These are phyloP conservation scores for Multifurca ochricompacta DNA, from an alignment of 768 basidiomycete species.

Conservation along the genomic window DNA sequence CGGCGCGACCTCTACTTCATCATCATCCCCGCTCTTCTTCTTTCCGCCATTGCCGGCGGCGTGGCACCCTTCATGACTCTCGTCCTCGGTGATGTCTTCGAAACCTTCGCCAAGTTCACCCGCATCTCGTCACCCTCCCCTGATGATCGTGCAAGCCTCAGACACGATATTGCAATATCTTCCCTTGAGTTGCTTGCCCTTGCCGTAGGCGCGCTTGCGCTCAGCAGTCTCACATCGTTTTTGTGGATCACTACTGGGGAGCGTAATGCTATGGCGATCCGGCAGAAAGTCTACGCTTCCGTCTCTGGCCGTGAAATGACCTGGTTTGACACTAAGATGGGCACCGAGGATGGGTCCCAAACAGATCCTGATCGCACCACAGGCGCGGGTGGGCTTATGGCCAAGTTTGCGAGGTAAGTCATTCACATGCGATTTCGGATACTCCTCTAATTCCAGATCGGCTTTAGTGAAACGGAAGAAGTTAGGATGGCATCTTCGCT, in stretches of 20 bases:
- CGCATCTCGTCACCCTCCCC: constrained; percentile 33
- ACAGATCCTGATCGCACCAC: constrained; percentile 42
- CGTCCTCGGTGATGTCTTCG: constrained; percentile 70
- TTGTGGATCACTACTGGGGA: constrained; percentile 91
- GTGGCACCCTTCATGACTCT: constrained; percentile 83
- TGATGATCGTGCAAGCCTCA: constrained; percentile 41
- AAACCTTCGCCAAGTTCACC: constrained; percentile 58
- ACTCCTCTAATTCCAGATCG: not conserved
- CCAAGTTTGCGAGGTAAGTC: constrained; percentile 74
- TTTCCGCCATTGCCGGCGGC: constrained; percentile 58
- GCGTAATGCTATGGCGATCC: constrained; percentile 58
- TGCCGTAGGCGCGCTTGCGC: constrained; percentile 53
- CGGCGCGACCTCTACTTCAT: constrained; percentile 47
- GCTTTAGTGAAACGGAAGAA: constrained; percentile 83
- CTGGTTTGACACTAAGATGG: constrained; percentile 89
- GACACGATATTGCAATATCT: constrained; percentile 49
- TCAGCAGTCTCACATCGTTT: constrained; percentile 67
- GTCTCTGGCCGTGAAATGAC: constrained; percentile 66
- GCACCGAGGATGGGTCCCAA: constrained; percentile 39
- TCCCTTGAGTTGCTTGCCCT: constrained; percentile 62
- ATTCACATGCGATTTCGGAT: not conserved
- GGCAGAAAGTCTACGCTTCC: constrained; percentile 59
- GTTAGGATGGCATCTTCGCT: constrained; percentile 80
- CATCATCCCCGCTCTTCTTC: constrained; percentile 54
- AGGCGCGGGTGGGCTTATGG: constrained; percentile 89